Base-by-base conservation (phyloP, 1,284 basidiomycete species). In the Pyrrhoderma noxium region DNA sequence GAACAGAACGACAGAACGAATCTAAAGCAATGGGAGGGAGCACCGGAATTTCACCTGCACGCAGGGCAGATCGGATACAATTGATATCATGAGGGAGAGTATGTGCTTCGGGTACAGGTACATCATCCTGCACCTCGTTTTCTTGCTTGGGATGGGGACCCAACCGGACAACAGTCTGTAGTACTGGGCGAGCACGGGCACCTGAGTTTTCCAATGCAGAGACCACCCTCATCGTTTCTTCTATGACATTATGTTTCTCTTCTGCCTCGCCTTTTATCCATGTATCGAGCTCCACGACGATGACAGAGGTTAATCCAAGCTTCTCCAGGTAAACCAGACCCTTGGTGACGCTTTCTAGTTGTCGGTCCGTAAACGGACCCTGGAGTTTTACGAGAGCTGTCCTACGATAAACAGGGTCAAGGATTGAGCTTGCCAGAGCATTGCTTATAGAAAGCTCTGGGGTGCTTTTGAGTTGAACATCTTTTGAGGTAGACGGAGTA, bases 331-430 rank as follows among this genome's bases (percentile, higher is more conserved):
- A 93, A 45, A 93, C 87, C 72, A 99, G 81, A 43, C 96, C 96
- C 39, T 89, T 82, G 25, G 89, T 85, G 58, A 99, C 91, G 63
- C 92, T 94, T 58, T 93, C 87, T 53, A 99, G 82, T 65, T 99
- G 96, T 9, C 85, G 77, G 67, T 96, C 88, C n/a, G 83, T 90
- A 67, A 99, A 99, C 0, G 96, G 96, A 2, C 95, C 93, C 67
- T 99, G 96, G 11, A 99, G 74, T 68, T 99, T 99, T 64, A 99
- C 94, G 8, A 99, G 80, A 1, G 93, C 93, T 1, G 92, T 93
- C 52, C 89, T 85, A 40, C 82, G 76, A 59, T 81, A 76, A 45
- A 91, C 79, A 3, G 92, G 92, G 63, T 93, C 78, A 21, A 97
- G 73, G 51, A 97, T 86, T n/a, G 86, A 86, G 9, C 83, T 77